Evolutionary conservation across 495 filamentous ascomycete genomes (phyloP).

Genomic region (Aspergillus ellipticus): DNA sequence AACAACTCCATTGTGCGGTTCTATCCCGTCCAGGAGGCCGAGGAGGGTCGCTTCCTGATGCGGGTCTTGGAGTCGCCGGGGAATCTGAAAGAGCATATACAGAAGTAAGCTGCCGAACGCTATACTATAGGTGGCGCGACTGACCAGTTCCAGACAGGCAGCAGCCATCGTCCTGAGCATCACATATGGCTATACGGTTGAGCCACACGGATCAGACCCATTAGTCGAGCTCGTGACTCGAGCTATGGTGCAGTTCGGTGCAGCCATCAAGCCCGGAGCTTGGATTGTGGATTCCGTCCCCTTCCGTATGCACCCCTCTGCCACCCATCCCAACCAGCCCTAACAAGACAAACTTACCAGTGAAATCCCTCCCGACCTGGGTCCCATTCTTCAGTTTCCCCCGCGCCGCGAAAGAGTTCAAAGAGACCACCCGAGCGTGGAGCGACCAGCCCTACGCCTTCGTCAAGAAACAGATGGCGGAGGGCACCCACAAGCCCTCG

Average conservation of each 20-base stretch:
- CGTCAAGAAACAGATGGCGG: conserved; percentile 37
- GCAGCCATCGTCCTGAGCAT: conserved; percentile 46
- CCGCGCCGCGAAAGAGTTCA: conserved; percentile 31
- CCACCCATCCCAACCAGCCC: not conserved
- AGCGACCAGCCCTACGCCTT: conserved; percentile 33
- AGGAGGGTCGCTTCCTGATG: conserved; percentile 38
- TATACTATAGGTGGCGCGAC: too few relatives aligned
- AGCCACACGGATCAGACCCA: conserved; percentile 36
- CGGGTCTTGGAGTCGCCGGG: conserved; percentile 34
- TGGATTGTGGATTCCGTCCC: conserved; percentile 45
- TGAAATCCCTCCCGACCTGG: conserved; percentile 42
- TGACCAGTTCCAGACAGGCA: conserved; percentile 23
- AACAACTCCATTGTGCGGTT: conserved; percentile 14
- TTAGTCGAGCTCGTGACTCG: conserved; percentile 38
- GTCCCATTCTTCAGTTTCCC: conserved; percentile 44
- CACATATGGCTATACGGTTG: conserved; percentile 46
- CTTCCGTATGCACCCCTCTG: conserved; percentile 11
- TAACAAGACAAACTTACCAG: conserved; percentile 13
- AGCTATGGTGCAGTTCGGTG: conserved; percentile 36
- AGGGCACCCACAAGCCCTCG: conserved; percentile 25
- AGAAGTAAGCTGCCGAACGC: conserved; percentile 3
- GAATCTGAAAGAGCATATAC: not conserved
- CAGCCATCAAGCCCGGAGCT: conserved; percentile 31
- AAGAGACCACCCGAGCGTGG: conserved; percentile 30
- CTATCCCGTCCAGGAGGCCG: conserved; percentile 30